Evolutionary conservation across 129 eudicot genomes (phyloP), one percentile per base, ranked within the genome.

Genomic region (Helianthus tuberosus): DNA sequence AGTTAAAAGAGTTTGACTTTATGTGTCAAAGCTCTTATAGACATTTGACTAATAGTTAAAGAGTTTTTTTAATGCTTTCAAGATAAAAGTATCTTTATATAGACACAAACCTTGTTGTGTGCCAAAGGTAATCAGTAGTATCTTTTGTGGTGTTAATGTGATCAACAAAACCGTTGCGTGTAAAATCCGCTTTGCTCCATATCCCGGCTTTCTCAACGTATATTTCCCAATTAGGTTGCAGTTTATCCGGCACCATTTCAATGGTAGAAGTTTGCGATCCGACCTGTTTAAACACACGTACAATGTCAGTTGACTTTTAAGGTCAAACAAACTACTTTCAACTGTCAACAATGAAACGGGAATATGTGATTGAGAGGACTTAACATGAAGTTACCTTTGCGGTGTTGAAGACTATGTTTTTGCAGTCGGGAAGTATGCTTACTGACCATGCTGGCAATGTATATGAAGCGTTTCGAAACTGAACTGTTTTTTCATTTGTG

Each of bases 361-460:
- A 25, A 13, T 4, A 38, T 5, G 55, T 3, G 14, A 55, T 43
- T 3, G 57, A 1, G 41, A 55, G 36, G 51, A 48, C 25, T 15
- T 16, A 17, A 14, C 69, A 50, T 41, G 65, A 67, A 76, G 57
- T 71, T 79, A 94, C 99, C 97, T 91, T 91, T 70, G 99, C 99
- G 5, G 97, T 84, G 83, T 94, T 94, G 72, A 83, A 91, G 62
- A 80, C 97, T 46, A 88, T 97, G 64, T 83, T 91, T 79, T 94
- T 94, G 91, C 99, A 94, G 80, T 94, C 99, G 0, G 99, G 99
- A 78, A 94, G 85, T 61, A 94, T 94, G 96, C 99, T 94, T 39
- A 94, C 99, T 1, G 99, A 94, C 99, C 99, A 94, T 81, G 99
- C 93, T 66, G 99, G 96, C 36, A 94, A 82, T 75, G 79, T 55